phyloP scores from a whole-genome alignment of 2,329 filamentous ascomycete species.

The Monilinia laxa region DNA sequence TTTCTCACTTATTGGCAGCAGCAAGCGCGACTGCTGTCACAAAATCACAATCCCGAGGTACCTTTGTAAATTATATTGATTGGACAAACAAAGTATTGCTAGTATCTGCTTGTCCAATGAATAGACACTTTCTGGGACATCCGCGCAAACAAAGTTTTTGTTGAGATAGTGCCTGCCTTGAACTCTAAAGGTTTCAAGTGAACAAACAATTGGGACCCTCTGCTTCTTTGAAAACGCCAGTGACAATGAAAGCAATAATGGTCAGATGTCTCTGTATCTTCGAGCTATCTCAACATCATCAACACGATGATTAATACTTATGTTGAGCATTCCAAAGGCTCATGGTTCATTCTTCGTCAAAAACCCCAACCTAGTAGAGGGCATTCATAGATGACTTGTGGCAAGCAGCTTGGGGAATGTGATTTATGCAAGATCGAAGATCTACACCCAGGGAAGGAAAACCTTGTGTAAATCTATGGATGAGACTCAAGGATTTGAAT shows the following conservation, averaged over 20 bases:
- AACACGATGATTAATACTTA: not conserved
- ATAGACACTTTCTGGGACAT: not conserved
- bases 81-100: not conserved
- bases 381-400: constrained; percentile 13
- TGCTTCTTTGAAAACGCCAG: not conserved
- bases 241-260: not conserved
- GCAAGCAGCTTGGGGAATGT: constrained; percentile 17
- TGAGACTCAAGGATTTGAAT: not conserved
- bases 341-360: constrained; percentile 20
- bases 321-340: constrained; percentile 18
- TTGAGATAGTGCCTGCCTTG: not conserved
- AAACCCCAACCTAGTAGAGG: not conserved
- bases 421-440: constrained; percentile 20
- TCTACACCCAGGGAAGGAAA: constrained; percentile 14
- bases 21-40: constrained; percentile 13
- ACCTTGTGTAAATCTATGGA: constrained; percentile 19
- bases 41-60: not conserved
- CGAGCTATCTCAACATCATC: not conserved
- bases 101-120: not conserved
- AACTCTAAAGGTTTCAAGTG: not conserved
- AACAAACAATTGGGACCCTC: constrained; percentile 11
- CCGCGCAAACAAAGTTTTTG: constrained; percentile 12
- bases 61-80: not conserved
- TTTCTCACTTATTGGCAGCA: constrained; percentile 16
- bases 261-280: constrained; percentile 3